Evolutionary conservation across 768 basidiomycete species (phyloP), one percentile per base, ranked within the genome.

Genomic region (Trametes elegans): DNA sequence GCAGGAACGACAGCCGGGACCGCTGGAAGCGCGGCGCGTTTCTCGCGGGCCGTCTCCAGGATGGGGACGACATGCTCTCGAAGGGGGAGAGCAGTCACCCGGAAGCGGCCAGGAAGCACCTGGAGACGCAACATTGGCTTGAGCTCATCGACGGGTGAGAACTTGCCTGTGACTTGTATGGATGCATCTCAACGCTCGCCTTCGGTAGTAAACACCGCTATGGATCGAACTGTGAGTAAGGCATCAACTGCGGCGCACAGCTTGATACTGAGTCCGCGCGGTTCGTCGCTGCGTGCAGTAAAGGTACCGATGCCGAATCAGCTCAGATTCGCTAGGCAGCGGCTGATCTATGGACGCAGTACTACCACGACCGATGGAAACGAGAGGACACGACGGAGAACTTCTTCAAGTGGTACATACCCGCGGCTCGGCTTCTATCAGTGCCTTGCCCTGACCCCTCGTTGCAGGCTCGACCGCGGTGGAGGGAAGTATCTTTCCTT

Each of bases 111-210:
- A 64, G 71, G 34, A 83, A 82, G 62, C 69, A 71, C 11, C 70
- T 85, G 10, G 82, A 84, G 65, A 79, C 77, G 1, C 82, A 84
- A 60, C 82, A 84, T 62, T 84, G 81, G 80, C 67, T 84, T n/a
- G 83, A 84, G 62, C 70, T 84, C 26, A 75, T 84, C 27, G 83
- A 84, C 61, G 74, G 73, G 81, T 81, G 44, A 47, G 75, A 68
- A n/a, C 18, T n/a, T 34, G n/a, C 5, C 11, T 11, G 38, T n/a
- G 14, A 7, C 13, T 5, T 1, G 21, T 7, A 16, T 21, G 5
- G 3, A 27, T 14, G 9, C 24, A 43, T 27, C 27, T 61, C 24
- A 52, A 34, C 8, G 6, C 45, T 7, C 9, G 55, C 29, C 2
- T 6, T 18, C 29, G 7, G 7, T 53, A 76, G 81, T 28, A 84